Conservation (phyloP, 106 monocot species). For the Xerophyta viscosa region DNA sequence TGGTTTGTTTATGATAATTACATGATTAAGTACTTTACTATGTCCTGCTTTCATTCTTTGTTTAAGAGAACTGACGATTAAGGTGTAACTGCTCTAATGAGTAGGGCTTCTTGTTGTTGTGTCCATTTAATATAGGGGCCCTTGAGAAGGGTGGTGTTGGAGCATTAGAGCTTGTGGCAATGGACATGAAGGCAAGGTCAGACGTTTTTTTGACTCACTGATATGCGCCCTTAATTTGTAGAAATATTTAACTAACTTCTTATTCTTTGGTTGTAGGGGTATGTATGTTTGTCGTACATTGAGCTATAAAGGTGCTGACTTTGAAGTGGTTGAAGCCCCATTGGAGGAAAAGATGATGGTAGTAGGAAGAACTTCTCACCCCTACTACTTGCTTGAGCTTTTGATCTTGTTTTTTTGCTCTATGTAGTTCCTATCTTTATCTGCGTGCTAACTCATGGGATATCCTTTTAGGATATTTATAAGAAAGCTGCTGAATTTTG, state of each 20-base stretch:
- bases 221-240: not conserved
- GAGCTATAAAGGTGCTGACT: constrained; percentile 89
- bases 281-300: constrained; percentile 98
- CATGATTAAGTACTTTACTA: no score
- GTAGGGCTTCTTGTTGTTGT: no score
- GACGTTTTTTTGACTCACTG: not conserved
- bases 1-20: no score
- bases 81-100: no score
- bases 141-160: constrained; percentile 99
- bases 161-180: constrained; percentile 96
- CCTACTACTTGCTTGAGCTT: no score
- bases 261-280: constrained; percentile 44
- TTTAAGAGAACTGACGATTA: no score
- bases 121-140: constrained; percentile 35
- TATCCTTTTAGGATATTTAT: constrained; percentile 64
- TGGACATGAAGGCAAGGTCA: constrained; percentile 99
- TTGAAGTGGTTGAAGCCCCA: constrained; percentile 94
- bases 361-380: no score
- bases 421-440: no score
- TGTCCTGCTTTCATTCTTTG: no score
- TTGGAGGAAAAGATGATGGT: constrained; percentile 96
- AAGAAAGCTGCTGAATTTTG: constrained; percentile 89
- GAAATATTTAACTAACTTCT: constrained; percentile 3
- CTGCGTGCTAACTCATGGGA: no score
- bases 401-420: no score